phyloP scores from a whole-genome alignment of 2,329 filamentous ascomycete species.

The Arthrobotrys pseudoclavata region DNA sequence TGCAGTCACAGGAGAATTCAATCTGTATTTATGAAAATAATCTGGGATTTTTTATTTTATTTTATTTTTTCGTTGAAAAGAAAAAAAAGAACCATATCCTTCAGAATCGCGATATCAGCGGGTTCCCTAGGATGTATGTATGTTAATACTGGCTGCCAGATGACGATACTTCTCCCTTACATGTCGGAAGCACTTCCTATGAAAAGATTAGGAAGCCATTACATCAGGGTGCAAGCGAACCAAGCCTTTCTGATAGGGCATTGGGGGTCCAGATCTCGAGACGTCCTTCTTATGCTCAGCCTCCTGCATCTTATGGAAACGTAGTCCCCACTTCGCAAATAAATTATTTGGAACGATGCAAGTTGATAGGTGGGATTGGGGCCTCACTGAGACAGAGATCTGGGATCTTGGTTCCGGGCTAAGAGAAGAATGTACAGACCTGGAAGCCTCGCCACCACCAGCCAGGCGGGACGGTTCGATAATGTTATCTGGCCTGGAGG shows the following conservation, averaged over 20 bases:
- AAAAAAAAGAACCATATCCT: neutral
- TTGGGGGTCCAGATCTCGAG: constrained; percentile 24
- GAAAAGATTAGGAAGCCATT: constrained; percentile 8
- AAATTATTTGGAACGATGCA: constrained; percentile 15
- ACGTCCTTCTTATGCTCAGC: constrained; percentile 15
- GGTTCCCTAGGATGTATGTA: neutral
- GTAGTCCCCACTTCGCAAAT: constrained; percentile 21
- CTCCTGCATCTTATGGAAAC: constrained; percentile 2
- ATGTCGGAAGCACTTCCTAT: constrained; percentile 8
- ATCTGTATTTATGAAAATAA: neutral
- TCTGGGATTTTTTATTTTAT: too few species aligned
- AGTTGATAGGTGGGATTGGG: constrained; percentile 20
- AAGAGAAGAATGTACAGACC: constrained; percentile 29
- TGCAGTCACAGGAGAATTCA: neutral
- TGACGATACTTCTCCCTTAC: constrained; percentile 15
- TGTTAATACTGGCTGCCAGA: neutral
- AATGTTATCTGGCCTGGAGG: constrained; percentile 24
- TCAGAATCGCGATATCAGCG: constrained; percentile 8
- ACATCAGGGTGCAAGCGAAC: constrained; percentile 1
- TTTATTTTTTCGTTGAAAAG: neutral
- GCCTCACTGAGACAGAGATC: constrained; percentile 36
- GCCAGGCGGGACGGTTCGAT: constrained; percentile 42
- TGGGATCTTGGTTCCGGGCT: constrained; percentile 27
- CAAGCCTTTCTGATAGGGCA: constrained; percentile 4
- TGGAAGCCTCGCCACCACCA: constrained; percentile 18